phyloP scores from a whole-genome alignment of 192 early-diverging fungal species.

The Mortierella hygrophila region DNA sequence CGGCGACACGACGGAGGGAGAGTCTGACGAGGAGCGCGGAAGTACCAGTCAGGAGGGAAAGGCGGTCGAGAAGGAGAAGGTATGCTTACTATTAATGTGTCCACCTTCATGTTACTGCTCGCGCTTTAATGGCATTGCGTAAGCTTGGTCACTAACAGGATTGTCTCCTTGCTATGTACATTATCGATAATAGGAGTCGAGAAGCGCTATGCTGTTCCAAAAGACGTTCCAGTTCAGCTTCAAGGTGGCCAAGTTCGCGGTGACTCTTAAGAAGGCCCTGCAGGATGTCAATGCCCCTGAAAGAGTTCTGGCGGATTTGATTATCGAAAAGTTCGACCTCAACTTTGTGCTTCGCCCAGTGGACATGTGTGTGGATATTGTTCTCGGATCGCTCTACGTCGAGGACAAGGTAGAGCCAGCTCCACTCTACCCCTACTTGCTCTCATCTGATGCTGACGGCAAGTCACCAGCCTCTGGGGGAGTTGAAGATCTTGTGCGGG shows the following conservation, averaged over 20 bases:
- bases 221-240: constrained; percentile 72
- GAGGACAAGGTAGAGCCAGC: constrained; percentile 73
- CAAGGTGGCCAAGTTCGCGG: constrained; percentile 76
- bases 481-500: constrained; percentile 73
- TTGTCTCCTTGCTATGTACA: not conserved
- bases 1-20: constrained; percentile 38
- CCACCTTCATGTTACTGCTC: not conserved
- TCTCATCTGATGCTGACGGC: constrained; percentile 63
- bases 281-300: constrained; percentile 60
- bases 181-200: constrained; percentile 17
- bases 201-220: constrained; percentile 50
- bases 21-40: constrained; percentile 41
- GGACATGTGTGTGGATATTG: constrained; percentile 80
- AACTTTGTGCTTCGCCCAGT: constrained; percentile 78
- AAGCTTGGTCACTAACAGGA: not conserved
- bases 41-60: constrained; percentile 10
- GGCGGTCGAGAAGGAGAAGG: constrained; percentile 33
- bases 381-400: constrained; percentile 83
- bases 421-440: constrained; percentile 70
- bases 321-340: constrained; percentile 78
- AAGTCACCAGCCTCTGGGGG: constrained; percentile 54
- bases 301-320: constrained; percentile 71
- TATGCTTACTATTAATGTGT: not conserved
- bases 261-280: constrained; percentile 72
- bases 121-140: not conserved